Conservation (phyloP, 257 asterid genomes). For the Solanum boliviense region DNA sequence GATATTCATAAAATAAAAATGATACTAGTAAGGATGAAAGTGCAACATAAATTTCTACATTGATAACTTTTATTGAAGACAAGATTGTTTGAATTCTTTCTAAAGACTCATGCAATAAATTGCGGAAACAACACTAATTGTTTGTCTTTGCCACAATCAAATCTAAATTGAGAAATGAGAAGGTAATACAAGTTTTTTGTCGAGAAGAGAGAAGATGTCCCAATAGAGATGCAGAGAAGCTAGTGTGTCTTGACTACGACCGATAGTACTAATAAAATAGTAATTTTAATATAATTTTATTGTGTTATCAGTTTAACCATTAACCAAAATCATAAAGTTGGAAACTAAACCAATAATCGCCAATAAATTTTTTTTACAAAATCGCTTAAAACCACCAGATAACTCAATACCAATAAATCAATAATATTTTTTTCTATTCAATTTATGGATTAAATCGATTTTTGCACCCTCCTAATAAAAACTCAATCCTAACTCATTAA, state of each 20-base stretch:
- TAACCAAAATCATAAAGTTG: not conserved
- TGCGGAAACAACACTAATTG: too few relatives aligned
- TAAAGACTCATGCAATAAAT: not conserved
- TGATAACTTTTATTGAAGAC: not conserved
- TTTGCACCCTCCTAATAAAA: not conserved
- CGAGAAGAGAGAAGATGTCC: not conserved
- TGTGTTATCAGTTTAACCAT: too few relatives aligned
- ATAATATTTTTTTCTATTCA: too few relatives aligned
- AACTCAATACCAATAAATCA: too few relatives aligned
- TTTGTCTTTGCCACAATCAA: too few relatives aligned
- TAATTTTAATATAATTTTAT: too few relatives aligned
- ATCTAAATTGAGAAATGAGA: not conserved
- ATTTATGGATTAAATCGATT: too few relatives aligned
- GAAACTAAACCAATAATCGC: not conserved
- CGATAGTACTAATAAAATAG: not conserved
- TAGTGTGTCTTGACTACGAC: not conserved
- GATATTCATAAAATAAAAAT: too few relatives aligned
- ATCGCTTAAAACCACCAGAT: not conserved
- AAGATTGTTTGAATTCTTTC: not conserved
- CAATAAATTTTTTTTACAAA: not conserved
- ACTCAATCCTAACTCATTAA: not conserved
- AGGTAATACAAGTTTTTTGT: not conserved
- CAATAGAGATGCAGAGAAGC: not conserved
- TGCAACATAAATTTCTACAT: not conserved
- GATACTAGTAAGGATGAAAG: too few relatives aligned